Percentiles rank a stretch among this genome's conserved stretches.
These are phyloP conservation scores for Jacaranda copaia DNA, from an alignment of 257 asterid species.

Conservation along the genomic window DNA sequence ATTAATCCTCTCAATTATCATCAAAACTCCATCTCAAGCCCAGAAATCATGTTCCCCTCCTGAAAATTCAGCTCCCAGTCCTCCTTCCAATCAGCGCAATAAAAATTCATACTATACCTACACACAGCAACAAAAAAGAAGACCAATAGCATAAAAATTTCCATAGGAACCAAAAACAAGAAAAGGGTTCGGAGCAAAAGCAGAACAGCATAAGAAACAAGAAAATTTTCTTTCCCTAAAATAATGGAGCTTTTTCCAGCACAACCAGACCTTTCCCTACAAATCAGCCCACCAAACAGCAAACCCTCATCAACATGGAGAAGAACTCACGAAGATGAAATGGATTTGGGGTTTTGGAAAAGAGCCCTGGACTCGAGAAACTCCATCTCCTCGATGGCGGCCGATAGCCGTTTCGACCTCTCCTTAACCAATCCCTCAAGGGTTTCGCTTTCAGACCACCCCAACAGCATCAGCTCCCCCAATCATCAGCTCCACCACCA, in stretches of 20 bases:
- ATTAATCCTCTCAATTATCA: conserved; percentile 51
- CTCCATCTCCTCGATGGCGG: conserved; percentile 42
- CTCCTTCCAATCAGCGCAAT: neutral
- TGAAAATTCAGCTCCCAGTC: neutral
- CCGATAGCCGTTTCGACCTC: no score
- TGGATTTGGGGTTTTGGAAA: conserved; percentile 68
- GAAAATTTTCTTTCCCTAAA: neutral
- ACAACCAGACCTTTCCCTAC: conserved; percentile 91
- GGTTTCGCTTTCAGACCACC: no score
- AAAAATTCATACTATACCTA: neutral
- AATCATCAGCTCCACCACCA: conserved; percentile 20
- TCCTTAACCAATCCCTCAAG: no score
- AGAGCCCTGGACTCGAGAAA: conserved; percentile 68
- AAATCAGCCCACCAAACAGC: conserved; percentile 81
- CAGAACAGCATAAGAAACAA: neutral
- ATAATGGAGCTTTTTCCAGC: neutral
- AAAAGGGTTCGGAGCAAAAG: neutral
- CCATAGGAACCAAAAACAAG: neutral
- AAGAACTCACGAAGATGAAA: conserved; percentile 42
- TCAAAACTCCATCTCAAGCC: conserved; percentile 44
- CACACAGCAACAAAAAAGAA: neutral
- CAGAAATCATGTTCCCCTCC: conserved; percentile 35
- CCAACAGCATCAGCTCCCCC: no score
- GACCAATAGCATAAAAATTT: neutral
- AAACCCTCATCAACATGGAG: conserved; percentile 37